Evolutionary conservation across 164 flowering plant genomes (phyloP).

Genomic region (Taxillus chinensis): DNA sequence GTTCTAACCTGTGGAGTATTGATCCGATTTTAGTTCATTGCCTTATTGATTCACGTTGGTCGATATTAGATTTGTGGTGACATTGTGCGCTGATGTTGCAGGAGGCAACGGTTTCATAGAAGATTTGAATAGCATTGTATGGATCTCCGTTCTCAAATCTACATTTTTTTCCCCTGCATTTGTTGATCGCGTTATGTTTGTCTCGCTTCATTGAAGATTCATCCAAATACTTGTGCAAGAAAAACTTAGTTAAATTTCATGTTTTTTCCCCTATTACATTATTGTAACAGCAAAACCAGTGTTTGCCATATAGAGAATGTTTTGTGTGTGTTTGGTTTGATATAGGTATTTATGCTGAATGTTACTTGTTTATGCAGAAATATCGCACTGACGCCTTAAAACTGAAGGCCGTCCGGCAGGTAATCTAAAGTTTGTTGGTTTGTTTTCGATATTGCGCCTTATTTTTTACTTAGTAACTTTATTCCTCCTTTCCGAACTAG

Average conservation of each 20-base stretch:
- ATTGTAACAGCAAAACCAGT: background rate
- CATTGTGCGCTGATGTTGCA: slow-evolving; percentile 18
- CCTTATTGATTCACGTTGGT: background rate
- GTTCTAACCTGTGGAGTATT: background rate
- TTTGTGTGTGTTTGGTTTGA: background rate
- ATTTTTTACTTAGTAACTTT: background rate
- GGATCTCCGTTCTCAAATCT: slow-evolving; percentile 10
- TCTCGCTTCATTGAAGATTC: slow-evolving; percentile 3
- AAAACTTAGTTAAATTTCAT: too few relatives aligned
- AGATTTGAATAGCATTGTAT: slow-evolving; percentile 44
- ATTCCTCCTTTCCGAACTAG: slow-evolving; percentile 27
- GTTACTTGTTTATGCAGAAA: slow-evolving; percentile 39
- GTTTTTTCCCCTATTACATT: too few relatives aligned
- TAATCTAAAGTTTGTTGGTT: slow-evolving; percentile 8
- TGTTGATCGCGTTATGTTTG: slow-evolving; percentile 5
- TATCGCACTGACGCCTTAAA: slow-evolving; percentile 25
- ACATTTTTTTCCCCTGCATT: background rate
- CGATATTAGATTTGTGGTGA: slow-evolving; percentile 5
- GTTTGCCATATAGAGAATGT: background rate
- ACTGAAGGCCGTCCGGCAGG: slow-evolving; percentile 49
- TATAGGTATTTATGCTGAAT: background rate
- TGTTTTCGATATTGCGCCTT: background rate
- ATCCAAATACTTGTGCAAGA: background rate
- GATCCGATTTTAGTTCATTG: slow-evolving; percentile 2
- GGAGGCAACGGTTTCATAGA: slow-evolving; percentile 37